Conservation (phyloP, 495 filamentous ascomycete species). For the Neurospora africana region DNA sequence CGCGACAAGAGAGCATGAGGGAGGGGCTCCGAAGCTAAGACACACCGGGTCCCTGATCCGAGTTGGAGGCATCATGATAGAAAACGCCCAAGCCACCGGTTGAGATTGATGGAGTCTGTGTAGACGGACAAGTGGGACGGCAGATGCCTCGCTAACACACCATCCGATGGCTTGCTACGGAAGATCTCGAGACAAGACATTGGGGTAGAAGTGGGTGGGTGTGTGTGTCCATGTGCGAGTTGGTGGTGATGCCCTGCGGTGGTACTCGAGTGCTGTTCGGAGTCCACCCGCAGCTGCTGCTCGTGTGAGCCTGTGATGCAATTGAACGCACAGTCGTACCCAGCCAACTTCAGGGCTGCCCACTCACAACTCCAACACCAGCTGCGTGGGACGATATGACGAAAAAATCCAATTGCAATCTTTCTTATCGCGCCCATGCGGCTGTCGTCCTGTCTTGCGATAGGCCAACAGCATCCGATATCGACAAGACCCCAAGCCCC, state of each 20-base stretch:
- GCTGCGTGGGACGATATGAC: conserved; percentile 26
- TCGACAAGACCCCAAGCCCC: background rate
- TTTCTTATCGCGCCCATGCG: conserved; percentile 23
- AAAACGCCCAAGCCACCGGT: background rate
- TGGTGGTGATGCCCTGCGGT: background rate
- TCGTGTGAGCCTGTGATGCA: conserved; percentile 15
- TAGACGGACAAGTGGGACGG: background rate
- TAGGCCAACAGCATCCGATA: conserved; percentile 1
- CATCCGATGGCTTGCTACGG: background rate
- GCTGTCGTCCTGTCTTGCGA: conserved; percentile 6
- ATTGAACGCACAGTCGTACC: conserved; percentile 11
- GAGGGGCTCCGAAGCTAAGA: background rate
- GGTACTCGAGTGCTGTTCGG: background rate
- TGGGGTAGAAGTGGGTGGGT: background rate
- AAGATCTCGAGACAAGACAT: background rate
- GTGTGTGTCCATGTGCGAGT: background rate
- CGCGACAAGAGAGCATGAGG: background rate
- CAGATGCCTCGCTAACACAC: background rate
- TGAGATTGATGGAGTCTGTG: background rate
- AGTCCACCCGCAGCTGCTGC: background rate
- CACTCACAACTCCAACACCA: conserved; percentile 11
- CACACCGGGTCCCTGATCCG: background rate
- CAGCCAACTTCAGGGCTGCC: conserved; percentile 17
- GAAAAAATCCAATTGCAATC: conserved; percentile 18
- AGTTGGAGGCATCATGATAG: background rate